Conservation (phyloP, 2,329 filamentous ascomycete genomes). For the Neonectria punicea region DNA sequence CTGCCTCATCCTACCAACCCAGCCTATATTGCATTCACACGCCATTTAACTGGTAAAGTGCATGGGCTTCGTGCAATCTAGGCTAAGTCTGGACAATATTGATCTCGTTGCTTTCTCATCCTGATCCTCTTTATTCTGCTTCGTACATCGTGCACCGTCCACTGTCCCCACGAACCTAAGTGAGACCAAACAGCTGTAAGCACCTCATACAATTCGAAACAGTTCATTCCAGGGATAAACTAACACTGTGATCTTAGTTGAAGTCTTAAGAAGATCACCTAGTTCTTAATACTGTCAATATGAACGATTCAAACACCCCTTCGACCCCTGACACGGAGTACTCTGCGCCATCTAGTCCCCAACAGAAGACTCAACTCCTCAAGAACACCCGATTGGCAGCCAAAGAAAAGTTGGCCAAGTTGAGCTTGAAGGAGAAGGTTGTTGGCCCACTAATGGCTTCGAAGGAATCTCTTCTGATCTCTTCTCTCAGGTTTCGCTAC, state of each 20-base stretch:
- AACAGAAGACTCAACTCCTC: slow-evolving; percentile 48
- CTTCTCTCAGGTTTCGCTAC: slow-evolving; percentile 61
- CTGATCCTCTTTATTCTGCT: not conserved
- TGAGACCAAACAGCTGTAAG: not conserved
- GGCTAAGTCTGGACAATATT: not conserved
- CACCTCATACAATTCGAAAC: not conserved
- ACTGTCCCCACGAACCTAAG: not conserved
- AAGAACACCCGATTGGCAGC: slow-evolving; percentile 55
- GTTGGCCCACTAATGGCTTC: not conserved
- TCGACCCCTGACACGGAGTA: slow-evolving; percentile 63
- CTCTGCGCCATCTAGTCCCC: slow-evolving; percentile 58
- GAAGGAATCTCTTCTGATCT: not conserved
- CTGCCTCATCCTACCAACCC: slow-evolving; percentile 6
- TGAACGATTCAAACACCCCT: slow-evolving; percentile 40
- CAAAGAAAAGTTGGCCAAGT: slow-evolving; percentile 60
- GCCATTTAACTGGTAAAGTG: not conserved
- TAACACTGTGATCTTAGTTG: not conserved
- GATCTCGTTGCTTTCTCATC: not conserved
- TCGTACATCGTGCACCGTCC: not conserved
- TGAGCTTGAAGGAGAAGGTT: slow-evolving; percentile 70
- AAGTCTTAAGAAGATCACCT: not conserved
- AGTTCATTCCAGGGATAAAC: not conserved
- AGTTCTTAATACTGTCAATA: slow-evolving; percentile 3
- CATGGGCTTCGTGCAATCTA: not conserved
- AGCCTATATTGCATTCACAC: not conserved